Evolutionary conservation across 345 rosid genomes (phyloP).

Genomic region (Eucalyptus albens): DNA sequence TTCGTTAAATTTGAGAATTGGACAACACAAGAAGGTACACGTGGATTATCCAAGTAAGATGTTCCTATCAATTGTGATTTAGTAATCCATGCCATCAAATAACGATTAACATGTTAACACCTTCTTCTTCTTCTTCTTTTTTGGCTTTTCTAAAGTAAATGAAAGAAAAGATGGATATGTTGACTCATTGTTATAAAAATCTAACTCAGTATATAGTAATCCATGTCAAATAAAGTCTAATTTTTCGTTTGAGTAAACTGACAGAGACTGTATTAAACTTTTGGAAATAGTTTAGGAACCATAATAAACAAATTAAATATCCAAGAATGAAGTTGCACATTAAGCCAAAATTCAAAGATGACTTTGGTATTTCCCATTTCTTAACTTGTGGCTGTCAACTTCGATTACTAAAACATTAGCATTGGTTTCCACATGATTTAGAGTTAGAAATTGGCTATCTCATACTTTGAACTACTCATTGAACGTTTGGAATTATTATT

Average conservation of each 20-base stretch:
- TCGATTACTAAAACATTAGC: background rate
- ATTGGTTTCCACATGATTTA: background rate
- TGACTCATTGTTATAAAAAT: background rate
- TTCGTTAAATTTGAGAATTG: background rate
- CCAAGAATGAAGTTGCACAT: background rate
- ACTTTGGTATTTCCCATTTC: background rate
- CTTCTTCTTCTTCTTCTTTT: fast-evolving
- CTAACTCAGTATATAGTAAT: background rate
- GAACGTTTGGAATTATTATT: background rate
- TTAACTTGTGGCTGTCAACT: background rate
- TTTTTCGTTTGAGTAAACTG: background rate
- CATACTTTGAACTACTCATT: background rate
- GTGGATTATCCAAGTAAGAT: background rate
- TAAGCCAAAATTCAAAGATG: background rate
- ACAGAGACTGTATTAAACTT: background rate
- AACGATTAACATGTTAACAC: background rate
- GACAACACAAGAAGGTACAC: background rate
- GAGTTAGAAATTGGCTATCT: background rate
- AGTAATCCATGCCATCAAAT: background rate
- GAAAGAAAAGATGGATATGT: background rate
- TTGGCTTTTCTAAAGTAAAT: background rate
- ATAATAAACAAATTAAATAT: background rate
- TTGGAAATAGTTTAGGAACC: background rate
- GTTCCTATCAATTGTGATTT: background rate
- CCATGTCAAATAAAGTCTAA: background rate